phyloP scores from a whole-genome alignment of 192 early-diverging fungal species.

The Backusella australiensis region DNA sequence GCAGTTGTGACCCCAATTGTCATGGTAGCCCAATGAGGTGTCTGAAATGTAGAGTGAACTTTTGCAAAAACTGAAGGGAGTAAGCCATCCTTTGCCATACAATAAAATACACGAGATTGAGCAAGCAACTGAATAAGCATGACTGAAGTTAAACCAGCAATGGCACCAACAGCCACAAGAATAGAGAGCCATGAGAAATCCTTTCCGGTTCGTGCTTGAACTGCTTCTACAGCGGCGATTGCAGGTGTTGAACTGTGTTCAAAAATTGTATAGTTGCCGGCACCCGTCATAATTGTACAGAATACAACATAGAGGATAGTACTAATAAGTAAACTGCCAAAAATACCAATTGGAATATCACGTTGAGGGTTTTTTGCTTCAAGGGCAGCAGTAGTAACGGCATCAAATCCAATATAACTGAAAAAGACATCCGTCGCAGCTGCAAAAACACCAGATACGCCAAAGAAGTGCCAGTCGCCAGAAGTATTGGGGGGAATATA shows the following conservation, averaged over 20 bases:
- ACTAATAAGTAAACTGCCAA: constrained; percentile 73
- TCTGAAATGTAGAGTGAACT: constrained; percentile 70
- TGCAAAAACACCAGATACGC: constrained; percentile 66
- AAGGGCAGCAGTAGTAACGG: constrained; percentile 82
- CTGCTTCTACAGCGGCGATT: constrained; percentile 38
- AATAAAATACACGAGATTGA: constrained; percentile 85
- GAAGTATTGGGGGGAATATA: constrained; percentile 64
- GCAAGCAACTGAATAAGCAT: constrained; percentile 72
- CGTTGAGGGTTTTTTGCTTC: constrained; percentile 77
- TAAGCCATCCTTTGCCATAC: constrained; percentile 87
- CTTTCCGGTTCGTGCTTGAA: constrained; percentile 29
- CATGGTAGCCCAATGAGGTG: constrained; percentile 73
- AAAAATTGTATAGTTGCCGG: constrained; percentile 51
- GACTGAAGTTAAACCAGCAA: constrained; percentile 77
- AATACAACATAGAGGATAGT: constrained; percentile 75
- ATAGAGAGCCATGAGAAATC: constrained; percentile 70
- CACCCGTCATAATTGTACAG: constrained; percentile 71
- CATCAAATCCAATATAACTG: constrained; percentile 87
- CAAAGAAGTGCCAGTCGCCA: constrained; percentile 56
- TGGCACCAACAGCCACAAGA: constrained; percentile 73
- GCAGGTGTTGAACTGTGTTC: constrained; percentile 52
- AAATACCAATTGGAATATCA: constrained; percentile 87
- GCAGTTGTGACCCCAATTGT: constrained; percentile 65
- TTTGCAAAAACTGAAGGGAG: constrained; percentile 71
- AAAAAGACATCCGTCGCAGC: constrained; percentile 76